phyloP scores from a whole-genome alignment of 2,329 filamentous ascomycete species.

The Cercospora canescens region DNA sequence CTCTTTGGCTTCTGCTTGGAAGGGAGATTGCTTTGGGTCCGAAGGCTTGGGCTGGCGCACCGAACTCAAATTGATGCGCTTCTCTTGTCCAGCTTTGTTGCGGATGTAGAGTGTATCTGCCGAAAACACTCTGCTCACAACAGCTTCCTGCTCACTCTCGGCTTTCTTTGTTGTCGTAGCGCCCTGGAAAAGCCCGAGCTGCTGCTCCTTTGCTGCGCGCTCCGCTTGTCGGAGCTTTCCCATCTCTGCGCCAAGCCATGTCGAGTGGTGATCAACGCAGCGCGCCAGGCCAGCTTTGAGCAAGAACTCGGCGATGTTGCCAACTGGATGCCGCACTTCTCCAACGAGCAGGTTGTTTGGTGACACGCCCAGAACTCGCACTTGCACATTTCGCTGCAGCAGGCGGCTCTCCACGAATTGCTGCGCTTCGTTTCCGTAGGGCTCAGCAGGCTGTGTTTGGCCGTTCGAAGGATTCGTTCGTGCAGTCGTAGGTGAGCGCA shows the following conservation, averaged over 20 bases:
- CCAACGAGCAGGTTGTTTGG: conserved; percentile 92
- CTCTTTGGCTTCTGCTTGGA: conserved; percentile 92
- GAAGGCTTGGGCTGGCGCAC: conserved; percentile 87
- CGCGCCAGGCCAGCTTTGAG: conserved; percentile 86
- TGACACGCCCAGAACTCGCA: conserved; percentile 81
- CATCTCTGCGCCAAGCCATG: conserved; percentile 88
- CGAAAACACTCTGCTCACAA: conserved; percentile 80
- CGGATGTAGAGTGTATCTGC: conserved; percentile 87
- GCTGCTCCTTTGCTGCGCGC: conserved; percentile 75
- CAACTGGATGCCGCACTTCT: conserved; percentile 76
- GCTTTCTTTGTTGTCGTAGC: conserved; percentile 65
- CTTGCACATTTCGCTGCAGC: conserved; percentile 80
- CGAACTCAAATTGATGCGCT: conserved; percentile 88
- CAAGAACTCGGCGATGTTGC: conserved; percentile 89
- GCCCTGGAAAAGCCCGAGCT: conserved; percentile 78
- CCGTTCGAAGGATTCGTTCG: conserved; percentile 76
- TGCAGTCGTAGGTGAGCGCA: conserved; percentile 87
- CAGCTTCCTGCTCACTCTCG: conserved; percentile 71
- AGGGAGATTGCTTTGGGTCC: conserved; percentile 84
- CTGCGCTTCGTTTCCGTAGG: conserved; percentile 85
- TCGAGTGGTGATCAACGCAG: conserved; percentile 95
- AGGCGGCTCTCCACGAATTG: conserved; percentile 83
- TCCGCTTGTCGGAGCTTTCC: conserved; percentile 80
- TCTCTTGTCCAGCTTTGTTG: conserved; percentile 81
- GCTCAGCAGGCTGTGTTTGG: conserved; percentile 80